phyloP scores from a whole-genome alignment of 2,329 filamentous ascomycete species.

The Cladosporium oxysporum region DNA sequence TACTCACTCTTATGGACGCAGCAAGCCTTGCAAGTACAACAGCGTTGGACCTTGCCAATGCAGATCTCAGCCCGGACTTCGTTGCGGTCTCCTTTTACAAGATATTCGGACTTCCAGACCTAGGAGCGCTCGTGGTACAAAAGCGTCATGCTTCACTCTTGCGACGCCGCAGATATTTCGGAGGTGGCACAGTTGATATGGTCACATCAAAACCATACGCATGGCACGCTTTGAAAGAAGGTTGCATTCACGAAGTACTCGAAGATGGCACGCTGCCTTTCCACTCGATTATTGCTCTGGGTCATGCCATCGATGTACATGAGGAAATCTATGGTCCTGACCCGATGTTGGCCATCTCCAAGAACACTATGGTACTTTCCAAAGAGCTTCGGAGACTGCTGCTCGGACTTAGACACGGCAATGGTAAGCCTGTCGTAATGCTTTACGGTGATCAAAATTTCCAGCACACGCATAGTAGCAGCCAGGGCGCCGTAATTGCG shows the following conservation, averaged over 20 bases:
- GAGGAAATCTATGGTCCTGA: constrained; percentile 57
- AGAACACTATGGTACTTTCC: constrained; percentile 58
- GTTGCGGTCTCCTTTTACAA: constrained; percentile 65
- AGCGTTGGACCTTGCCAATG: constrained; percentile 57
- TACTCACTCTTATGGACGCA: constrained; percentile 61
- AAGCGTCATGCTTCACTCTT: constrained; percentile 58
- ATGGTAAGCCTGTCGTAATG: constrained; percentile 54
- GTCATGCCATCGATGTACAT: constrained; percentile 61
- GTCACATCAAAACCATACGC: constrained; percentile 53
- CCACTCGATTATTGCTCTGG: constrained; percentile 64
- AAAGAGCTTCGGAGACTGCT: constrained; percentile 53
- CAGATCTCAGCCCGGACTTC: constrained; percentile 59
- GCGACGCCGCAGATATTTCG: constrained; percentile 62
- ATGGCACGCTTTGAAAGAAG: constrained; percentile 58
- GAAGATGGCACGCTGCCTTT: constrained; percentile 70
- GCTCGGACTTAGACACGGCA: constrained; percentile 52
- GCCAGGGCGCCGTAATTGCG: constrained; percentile 63
- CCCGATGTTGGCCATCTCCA: constrained; percentile 60
- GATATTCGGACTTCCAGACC: constrained; percentile 66
- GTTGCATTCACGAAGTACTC: constrained; percentile 59
- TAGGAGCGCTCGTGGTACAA: constrained; percentile 63
- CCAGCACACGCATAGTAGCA: constrained; percentile 52
- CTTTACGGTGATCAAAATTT: constrained; percentile 57
- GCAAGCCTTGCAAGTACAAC: constrained; percentile 66
- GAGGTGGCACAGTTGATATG: constrained; percentile 67